phyloP scores from a whole-genome alignment of 2,329 filamentous ascomycete genomes.

The Aspergillus viridinutans region DNA sequence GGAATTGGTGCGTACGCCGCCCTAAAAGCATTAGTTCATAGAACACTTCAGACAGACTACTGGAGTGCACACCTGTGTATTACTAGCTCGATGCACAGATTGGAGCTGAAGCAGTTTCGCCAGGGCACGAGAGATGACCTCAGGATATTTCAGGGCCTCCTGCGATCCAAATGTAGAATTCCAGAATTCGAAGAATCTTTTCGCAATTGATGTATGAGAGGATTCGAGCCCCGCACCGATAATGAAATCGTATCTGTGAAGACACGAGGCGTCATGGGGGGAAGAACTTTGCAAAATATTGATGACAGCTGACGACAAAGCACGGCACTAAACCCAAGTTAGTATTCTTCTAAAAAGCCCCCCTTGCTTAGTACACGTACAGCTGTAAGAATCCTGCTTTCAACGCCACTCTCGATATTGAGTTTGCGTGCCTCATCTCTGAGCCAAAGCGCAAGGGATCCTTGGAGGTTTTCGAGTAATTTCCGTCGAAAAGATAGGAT shows the following conservation, averaged over 20 bases:
- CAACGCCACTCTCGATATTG: constrained; percentile 21
- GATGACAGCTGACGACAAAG: constrained; percentile 28
- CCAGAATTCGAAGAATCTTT: constrained; percentile 60
- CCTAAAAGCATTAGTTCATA: constrained; percentile 2
- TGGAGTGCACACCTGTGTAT: constrained; percentile 19
- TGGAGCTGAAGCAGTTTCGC: constrained; percentile 54
- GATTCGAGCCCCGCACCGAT: constrained; percentile 53
- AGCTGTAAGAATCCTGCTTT: constrained; percentile 30
- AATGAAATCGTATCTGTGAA: constrained; percentile 52
- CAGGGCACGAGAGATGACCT: constrained; percentile 59
- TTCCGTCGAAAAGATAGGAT: constrained; percentile 50
- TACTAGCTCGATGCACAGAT: constrained; percentile 38
- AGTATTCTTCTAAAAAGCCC: constrained; percentile 9
- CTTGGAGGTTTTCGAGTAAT: constrained; percentile 58
- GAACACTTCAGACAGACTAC: constrained; percentile 3
- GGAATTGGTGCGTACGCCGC: background rate
- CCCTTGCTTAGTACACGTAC: constrained; percentile 25
- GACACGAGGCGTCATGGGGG: constrained; percentile 25
- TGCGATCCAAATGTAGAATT: constrained; percentile 63
- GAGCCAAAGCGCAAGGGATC: constrained; percentile 32
- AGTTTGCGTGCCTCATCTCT: constrained; percentile 28
- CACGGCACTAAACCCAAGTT: constrained; percentile 27
- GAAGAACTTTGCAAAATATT: constrained; percentile 28
- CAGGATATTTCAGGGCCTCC: constrained; percentile 60
- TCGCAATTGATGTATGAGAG: constrained; percentile 47